These are phyloP conservation scores for Penicillium sp. DNA, from an alignment of 2,329 filamentous ascomycete genomes.

Conservation along the genomic window DNA sequence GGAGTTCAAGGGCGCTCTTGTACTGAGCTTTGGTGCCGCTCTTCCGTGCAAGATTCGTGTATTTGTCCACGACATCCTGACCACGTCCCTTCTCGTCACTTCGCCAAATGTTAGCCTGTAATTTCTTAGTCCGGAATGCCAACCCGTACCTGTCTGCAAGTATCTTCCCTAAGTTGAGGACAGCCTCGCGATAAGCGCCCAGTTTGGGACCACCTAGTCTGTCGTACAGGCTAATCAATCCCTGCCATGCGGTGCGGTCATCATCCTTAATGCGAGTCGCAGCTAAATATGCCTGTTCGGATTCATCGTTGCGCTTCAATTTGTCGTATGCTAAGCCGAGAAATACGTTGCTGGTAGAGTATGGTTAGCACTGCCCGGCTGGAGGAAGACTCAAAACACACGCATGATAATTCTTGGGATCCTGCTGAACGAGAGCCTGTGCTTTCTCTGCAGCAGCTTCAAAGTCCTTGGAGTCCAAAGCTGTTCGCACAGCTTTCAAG, in stretches of 20 bases:
- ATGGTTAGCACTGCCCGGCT: not conserved
- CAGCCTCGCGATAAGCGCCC: conserved; percentile 70
- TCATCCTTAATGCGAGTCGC: conserved; percentile 70
- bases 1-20: conserved; percentile 70
- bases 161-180: conserved; percentile 70
- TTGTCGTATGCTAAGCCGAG: conserved; percentile 82
- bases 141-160: conserved; percentile 62
- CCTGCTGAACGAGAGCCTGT: conserved; percentile 65
- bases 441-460: conserved; percentile 71
- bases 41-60: conserved; percentile 68
- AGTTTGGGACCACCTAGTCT: conserved; percentile 69
- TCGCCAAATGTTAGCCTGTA: conserved; percentile 13
- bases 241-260: conserved; percentile 87
- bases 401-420: conserved; percentile 79
- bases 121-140: not conserved
- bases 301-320: conserved; percentile 65
- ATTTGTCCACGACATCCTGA: conserved; percentile 71
- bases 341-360: conserved; percentile 66
- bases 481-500: conserved; percentile 77
- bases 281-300: conserved; percentile 71
- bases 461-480: conserved; percentile 75
- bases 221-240: conserved; percentile 81
- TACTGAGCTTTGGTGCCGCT: conserved; percentile 72
- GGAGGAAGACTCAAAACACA: conserved; percentile 42
- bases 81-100: conserved; percentile 60